phyloP scores from a whole-genome alignment of 169 alveolate genomes.

The Neospora caninum region DNA sequence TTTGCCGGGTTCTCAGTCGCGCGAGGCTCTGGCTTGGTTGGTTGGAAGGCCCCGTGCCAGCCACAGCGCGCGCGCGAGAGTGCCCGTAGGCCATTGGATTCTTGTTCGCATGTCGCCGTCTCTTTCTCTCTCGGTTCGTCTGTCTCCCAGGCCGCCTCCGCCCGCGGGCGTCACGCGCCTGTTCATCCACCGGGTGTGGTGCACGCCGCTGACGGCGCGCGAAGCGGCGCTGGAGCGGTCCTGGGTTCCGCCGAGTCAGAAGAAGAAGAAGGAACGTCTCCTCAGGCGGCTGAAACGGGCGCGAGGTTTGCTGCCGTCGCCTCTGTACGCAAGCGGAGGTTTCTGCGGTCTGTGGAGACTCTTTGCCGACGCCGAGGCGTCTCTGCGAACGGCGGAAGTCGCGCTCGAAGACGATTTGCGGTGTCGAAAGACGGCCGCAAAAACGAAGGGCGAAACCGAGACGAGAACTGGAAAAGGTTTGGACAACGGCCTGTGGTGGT shows the following conservation, averaged over 20 bases:
- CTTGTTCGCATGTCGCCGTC: not conserved
- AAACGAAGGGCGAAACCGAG: not conserved
- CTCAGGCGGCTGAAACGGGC: not conserved
- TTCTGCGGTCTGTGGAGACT: not conserved
- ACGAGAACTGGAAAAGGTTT: not conserved
- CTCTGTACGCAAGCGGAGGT: not conserved
- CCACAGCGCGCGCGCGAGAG: too few relatives aligned
- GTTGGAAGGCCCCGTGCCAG: too few relatives aligned
- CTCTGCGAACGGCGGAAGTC: not conserved
- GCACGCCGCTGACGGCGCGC: not conserved
- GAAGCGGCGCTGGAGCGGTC: not conserved
- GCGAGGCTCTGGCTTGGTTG: too few relatives aligned
- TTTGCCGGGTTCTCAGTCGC: too few relatives aligned
- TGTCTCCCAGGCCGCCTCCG: not conserved
- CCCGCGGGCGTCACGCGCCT: not conserved
- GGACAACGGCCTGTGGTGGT: not conserved
- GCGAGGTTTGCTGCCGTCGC: not conserved
- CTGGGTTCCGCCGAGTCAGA: not conserved
- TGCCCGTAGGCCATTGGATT: too few relatives aligned
- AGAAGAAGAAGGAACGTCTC: not conserved
- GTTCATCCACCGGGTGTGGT: not conserved
- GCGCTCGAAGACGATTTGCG: not conserved
- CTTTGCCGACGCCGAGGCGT: not conserved
- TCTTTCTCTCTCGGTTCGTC: not conserved
- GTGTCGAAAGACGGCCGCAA: not conserved